phyloP scores from a whole-genome alignment of 148 eudicot species.

The Vaccinium vitisidaea region DNA sequence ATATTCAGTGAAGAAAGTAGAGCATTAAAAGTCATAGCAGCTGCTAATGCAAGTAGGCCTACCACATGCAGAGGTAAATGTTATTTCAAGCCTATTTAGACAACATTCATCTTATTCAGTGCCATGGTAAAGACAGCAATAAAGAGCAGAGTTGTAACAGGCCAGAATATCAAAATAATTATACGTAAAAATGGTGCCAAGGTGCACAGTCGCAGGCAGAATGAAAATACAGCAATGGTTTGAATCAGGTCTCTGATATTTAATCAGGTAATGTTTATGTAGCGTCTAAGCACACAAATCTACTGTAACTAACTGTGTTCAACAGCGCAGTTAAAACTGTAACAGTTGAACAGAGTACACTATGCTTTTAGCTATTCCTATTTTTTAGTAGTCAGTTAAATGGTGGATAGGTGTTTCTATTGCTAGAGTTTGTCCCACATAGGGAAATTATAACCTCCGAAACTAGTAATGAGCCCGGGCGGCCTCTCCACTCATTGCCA shows the following conservation, averaged over 20 bases:
- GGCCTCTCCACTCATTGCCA: no score
- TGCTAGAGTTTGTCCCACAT: background rate
- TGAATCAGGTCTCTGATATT: background rate
- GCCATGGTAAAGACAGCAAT: background rate
- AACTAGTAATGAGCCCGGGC: no score
- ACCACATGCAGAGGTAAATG: background rate
- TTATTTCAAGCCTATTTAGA: background rate
- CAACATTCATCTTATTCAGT: background rate
- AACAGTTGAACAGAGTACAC: background rate
- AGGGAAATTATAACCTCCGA: no score
- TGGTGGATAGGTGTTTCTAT: background rate
- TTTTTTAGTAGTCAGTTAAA: background rate
- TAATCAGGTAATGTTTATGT: background rate
- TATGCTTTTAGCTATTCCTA: background rate
- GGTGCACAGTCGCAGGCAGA: background rate
- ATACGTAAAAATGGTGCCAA: background rate
- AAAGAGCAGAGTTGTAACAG: background rate
- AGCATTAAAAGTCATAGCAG: background rate
- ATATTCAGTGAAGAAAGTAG: background rate
- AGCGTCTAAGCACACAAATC: background rate
- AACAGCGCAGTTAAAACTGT: background rate
- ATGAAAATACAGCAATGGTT: background rate
- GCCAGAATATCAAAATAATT: background rate
- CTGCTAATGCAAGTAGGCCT: background rate
- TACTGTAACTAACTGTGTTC: background rate